These are phyloP conservation scores for Cercospora sp. DNA, from an alignment of 2,329 filamentous ascomycete species.

Conservation along the genomic window DNA sequence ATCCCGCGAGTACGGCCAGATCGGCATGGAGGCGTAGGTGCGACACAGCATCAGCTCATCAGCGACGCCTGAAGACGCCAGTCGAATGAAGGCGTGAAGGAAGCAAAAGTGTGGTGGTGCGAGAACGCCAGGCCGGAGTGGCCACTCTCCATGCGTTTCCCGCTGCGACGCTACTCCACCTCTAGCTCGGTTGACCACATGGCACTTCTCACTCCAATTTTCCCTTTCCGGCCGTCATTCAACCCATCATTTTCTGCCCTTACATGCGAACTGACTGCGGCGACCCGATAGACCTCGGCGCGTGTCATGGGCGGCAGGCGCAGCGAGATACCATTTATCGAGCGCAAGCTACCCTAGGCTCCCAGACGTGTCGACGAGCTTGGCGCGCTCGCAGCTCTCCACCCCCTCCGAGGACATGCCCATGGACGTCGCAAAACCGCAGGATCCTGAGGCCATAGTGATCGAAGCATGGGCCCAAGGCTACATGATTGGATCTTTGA, in stretches of 20 bases:
- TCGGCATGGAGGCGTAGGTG: neutral
- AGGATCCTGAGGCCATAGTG: slow-evolving; percentile 28
- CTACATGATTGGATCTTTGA: slow-evolving; percentile 43
- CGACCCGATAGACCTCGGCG: neutral
- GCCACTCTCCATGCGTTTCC: neutral
- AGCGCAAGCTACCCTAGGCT: neutral
- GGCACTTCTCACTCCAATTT: slow-evolving; percentile 10
- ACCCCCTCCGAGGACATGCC: slow-evolving; percentile 21
- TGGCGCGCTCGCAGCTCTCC: neutral
- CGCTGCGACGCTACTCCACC: slow-evolving; percentile 1
- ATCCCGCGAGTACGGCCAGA: neutral
- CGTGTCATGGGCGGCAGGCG: neutral
- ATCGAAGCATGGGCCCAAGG: slow-evolving; percentile 40
- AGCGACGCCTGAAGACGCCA: neutral
- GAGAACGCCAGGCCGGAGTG: neutral
- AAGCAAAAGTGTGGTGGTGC: slow-evolving; percentile 4
- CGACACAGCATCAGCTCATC: neutral
- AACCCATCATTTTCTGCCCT: slow-evolving; percentile 5
- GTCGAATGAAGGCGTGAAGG: neutral
- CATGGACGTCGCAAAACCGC: slow-evolving; percentile 34
- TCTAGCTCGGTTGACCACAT: neutral
- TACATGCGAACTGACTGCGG: neutral
- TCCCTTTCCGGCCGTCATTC: neutral
- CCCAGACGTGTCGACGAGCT: neutral
- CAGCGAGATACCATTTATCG: neutral